Conservation (phyloP, 176 grass and related monocot genomes). For the Pontederia paniculata region DNA sequence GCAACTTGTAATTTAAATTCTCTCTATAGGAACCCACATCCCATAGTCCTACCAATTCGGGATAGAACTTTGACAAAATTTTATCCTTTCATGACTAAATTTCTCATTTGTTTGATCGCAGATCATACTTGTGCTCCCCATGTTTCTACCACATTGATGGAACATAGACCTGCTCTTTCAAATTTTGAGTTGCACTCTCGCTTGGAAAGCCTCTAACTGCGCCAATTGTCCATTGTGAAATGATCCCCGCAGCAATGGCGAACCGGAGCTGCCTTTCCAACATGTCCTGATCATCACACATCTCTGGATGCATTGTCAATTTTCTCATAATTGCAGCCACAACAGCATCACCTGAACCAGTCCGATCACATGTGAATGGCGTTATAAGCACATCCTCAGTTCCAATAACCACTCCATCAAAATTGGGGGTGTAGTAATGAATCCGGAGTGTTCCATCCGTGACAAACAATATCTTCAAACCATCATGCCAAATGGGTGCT, state of each 20-base stretch:
- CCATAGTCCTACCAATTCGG: no score
- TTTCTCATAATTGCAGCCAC: slow-evolving; percentile 75
- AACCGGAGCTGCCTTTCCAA: slow-evolving; percentile 76
- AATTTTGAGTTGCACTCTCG: slow-evolving; percentile 73
- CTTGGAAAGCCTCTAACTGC: slow-evolving; percentile 75
- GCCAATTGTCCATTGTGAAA: slow-evolving; percentile 88
- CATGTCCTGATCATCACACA: slow-evolving; percentile 61
- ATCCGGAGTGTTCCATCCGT: slow-evolving; percentile 69
- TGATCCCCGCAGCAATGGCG: slow-evolving; percentile 75
- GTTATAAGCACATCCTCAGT: slow-evolving; percentile 68
- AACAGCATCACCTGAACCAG: slow-evolving; percentile 84
- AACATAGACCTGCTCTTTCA: slow-evolving; percentile 84
- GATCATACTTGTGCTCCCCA: no score
- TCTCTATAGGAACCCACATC: no score
- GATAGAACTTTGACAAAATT: no score
- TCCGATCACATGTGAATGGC: slow-evolving; percentile 68
- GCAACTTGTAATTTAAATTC: no score
- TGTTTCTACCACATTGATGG: slow-evolving; percentile 62
- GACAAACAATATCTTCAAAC: slow-evolving; percentile 70
- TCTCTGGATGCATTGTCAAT: slow-evolving; percentile 48
- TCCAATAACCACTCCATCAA: slow-evolving; percentile 62
- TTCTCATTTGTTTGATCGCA: no score
- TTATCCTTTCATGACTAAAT: no score
- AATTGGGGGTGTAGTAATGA: slow-evolving; percentile 74
- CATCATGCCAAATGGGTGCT: slow-evolving; percentile 60